Evolutionary conservation across 495 filamentous ascomycete genomes (phyloP).

Genomic region (Penicillium ochrochloron): DNA sequence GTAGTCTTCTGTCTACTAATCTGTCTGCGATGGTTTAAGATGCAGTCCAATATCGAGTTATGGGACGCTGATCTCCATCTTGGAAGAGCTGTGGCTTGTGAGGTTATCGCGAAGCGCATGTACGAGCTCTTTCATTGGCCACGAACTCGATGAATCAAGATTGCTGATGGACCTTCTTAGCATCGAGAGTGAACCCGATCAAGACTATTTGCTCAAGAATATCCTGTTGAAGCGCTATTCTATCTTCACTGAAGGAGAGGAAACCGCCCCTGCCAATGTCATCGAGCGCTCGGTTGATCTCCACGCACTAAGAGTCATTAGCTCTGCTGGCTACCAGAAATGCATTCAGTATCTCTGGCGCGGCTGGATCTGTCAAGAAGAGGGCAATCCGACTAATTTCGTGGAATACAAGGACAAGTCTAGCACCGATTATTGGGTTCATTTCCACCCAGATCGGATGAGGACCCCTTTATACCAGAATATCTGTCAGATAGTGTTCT

Average conservation of each 20-base stretch:
- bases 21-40: conserved; percentile 89
- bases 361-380: conserved; percentile 95
- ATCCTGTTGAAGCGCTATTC: conserved; percentile 92
- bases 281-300: conserved; percentile 92
- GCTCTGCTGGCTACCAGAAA: conserved; percentile 91
- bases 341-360: conserved; percentile 91
- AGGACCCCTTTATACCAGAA: conserved; percentile 92
- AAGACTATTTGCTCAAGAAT: conserved; percentile 73
- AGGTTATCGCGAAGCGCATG: conserved; percentile 93
- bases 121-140: conserved; percentile 28
- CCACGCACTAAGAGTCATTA: conserved; percentile 85
- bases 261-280: conserved; percentile 79
- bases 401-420: conserved; percentile 79
- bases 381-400: conserved; percentile 83
- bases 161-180: conserved; percentile 36
- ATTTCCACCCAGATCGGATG: conserved; percentile 94
- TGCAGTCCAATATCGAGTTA: conserved; percentile 77
- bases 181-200: conserved; percentile 83
- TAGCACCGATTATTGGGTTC: conserved; percentile 72
- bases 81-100: conserved; percentile 80
- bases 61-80: conserved; percentile 89
- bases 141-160: background rate
- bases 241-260: conserved; percentile 70
- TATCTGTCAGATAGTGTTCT: conserved; percentile 80
- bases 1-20: conserved; percentile 87